phyloP scores from a whole-genome alignment of 352 stramenopile genomes.

The Pythium insidiosum region DNA sequence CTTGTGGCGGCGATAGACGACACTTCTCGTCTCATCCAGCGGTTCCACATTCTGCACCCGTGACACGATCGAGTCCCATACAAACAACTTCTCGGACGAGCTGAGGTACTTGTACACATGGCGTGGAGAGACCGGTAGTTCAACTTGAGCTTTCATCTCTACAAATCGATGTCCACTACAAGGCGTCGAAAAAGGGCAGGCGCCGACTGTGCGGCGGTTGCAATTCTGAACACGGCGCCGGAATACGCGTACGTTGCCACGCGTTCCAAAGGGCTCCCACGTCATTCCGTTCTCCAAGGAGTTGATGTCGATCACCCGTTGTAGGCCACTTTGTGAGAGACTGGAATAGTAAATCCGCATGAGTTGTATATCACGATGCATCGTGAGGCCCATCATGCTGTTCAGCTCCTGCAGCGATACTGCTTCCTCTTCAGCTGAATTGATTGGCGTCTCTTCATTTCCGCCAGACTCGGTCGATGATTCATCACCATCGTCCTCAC shows the following conservation, averaged over 20 bases:
- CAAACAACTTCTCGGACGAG: conserved; percentile 29
- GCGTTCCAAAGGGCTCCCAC: conserved; percentile 45
- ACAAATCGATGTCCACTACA: conserved; percentile 50
- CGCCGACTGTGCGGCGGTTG: too few relatives aligned
- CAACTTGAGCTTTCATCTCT: conserved; percentile 67
- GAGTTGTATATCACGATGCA: conserved; percentile 56
- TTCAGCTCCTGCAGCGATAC: conserved; percentile 47
- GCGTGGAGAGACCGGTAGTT: conserved; percentile 29
- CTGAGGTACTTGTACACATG: conserved; percentile 53
- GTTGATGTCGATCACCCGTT: conserved; percentile 38
- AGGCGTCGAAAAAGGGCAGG: too few relatives aligned
- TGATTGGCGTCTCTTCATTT: neutral
- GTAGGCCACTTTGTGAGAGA: conserved; percentile 46
- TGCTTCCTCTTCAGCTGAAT: neutral
- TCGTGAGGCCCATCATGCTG: conserved; percentile 44
- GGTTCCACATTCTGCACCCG: conserved; percentile 51
- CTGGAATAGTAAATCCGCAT: conserved; percentile 73
- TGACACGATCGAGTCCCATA: conserved; percentile 27
- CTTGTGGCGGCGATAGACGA: conserved; percentile 58
- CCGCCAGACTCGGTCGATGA: neutral
- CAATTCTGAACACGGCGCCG: too few relatives aligned
- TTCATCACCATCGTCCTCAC: conserved; percentile 11
- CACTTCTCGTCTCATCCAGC: conserved; percentile 47
- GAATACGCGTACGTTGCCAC: conserved; percentile 15
- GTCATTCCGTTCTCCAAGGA: conserved; percentile 18